Percentiles rank a stretch among this genome's conserved stretches.
These are phyloP conservation scores for Salix brachista DNA, from an alignment of 345 rosid genomes.

Conservation along the genomic window DNA sequence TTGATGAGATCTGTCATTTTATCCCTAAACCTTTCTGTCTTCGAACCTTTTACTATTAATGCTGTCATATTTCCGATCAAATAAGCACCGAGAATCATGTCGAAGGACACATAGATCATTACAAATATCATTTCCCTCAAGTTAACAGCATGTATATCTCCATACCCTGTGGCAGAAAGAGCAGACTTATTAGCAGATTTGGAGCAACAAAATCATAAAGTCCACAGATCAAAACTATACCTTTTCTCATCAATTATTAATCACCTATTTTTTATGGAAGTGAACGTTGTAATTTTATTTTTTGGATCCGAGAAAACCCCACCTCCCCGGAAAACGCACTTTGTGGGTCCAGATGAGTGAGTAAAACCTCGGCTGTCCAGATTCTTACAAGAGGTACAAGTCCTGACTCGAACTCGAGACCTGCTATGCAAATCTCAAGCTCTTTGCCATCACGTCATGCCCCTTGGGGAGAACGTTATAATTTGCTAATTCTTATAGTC, in stretches of 20 bases:
- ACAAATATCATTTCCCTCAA: constrained; percentile 93
- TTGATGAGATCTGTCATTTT: constrained; percentile 84
- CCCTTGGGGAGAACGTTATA: background rate
- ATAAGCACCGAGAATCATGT: constrained; percentile 97
- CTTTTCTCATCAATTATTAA: background rate
- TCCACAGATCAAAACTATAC: background rate
- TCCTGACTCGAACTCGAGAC: no score
- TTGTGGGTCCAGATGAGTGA: no score
- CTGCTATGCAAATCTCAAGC: no score
- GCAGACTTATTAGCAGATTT: background rate
- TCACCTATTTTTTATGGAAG: background rate
- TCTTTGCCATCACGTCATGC: no score
- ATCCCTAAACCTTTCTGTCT: constrained; percentile 90
- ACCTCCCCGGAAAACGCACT: accelerated
- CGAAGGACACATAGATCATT: constrained; percentile 87
- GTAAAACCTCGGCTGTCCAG: no score
- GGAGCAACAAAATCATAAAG: no score
- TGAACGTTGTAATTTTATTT: background rate
- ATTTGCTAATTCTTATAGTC: background rate
- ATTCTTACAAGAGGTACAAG: no score
- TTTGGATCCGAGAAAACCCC: no score
- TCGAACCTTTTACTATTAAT: constrained; percentile 93
- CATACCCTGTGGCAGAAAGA: constrained; percentile 63
- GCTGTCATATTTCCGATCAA: constrained; percentile 98
- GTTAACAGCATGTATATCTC: constrained; percentile 96